Base-by-base conservation (phyloP, 805 yeast genomes). In the Candida mattraensis region DNA sequence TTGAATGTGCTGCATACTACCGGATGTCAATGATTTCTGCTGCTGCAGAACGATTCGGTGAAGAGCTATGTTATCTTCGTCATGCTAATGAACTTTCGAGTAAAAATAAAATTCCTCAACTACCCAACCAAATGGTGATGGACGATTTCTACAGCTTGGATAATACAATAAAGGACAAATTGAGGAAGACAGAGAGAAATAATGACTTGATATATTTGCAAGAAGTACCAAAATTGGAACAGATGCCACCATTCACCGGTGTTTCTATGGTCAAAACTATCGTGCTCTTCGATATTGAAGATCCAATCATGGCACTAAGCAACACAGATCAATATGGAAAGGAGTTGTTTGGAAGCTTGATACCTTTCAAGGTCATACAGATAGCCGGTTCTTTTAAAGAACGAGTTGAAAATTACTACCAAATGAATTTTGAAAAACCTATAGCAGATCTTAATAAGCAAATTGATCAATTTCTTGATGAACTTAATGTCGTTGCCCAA, bases 151-250 rank as follows among this genome's bases (percentile, higher is more conserved):
- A 60, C 12, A 78, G 80, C 0, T 67, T 89, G 13, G 45, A 56
- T 1, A 54, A 57, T 3, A 67, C 69, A 2, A 65, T 84, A 1
- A 53, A 60, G 7, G 69, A 66, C 1, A 66, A 70, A 1, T 51
- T 81, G 7, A 60, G 66, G 12, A 64, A 72, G 3, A 76, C 89
- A 0, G 87, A 83, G 45, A 72, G 79, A 45, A 96, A 88, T 46
- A 88, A 88, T 54, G 89, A 87, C 51, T 65, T 87, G 48, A 79
- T 89, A 5, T 86, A 87, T 56, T 60, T 85, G 24, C 80, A 83
- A 39, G 61, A 66, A 2, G 78, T 87, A 0, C 94, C 95, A 0
- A 47, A 43, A 1, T 50, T 46, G 6, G 39, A 52, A 0, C 63
- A 67, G 2, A 47, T 78, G 2, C 64, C 74, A 0, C 49, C 64